phyloP scores from a whole-genome alignment of 768 basidiomycete species.

The Mycena chlorophos region DNA sequence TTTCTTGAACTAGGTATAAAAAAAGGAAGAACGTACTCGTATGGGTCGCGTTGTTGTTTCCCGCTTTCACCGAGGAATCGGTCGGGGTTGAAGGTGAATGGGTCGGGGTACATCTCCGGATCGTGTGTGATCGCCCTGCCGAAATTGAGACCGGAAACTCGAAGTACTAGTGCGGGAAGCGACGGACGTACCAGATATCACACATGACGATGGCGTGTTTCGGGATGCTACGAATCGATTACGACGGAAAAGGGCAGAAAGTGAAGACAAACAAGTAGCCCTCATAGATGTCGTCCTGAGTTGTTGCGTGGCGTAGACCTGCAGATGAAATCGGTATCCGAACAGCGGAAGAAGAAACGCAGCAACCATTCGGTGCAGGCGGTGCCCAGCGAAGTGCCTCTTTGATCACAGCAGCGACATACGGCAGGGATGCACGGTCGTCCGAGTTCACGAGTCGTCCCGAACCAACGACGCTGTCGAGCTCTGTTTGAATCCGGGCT shows the following conservation, averaged over 20 bases:
- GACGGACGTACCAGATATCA: conserved; percentile 32
- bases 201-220: conserved; percentile 31
- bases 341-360: neutral
- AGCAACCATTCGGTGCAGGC: conserved; percentile 22
- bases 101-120: conserved; percentile 33
- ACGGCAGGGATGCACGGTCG: conserved; percentile 33
- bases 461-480: conserved; percentile 32
- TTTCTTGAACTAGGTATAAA: neutral
- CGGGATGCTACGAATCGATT: conserved; percentile 28
- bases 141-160: neutral
- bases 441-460: conserved; percentile 31
- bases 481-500: conserved; percentile 33
- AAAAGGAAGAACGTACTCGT: conserved; percentile 17
- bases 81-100: conserved; percentile 32
- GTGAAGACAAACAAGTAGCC: conserved; percentile 28
- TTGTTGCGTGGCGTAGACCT: conserved; percentile 29
- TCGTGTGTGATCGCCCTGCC: conserved; percentile 38
- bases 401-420: conserved; percentile 29
- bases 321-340: too few relatives aligned
- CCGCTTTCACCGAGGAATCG: conserved; percentile 32
- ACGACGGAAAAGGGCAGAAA: too few relatives aligned
- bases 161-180: neutral
- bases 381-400: conserved; percentile 29
- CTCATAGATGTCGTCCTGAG: conserved; percentile 34
- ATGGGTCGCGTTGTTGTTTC: conserved; percentile 26